Percentiles rank a stretch among this genome's conserved stretches.
These are phyloP conservation scores for Micractinium conductrix DNA, from an alignment of 139 green algal genomes.

Conservation along the genomic window DNA sequence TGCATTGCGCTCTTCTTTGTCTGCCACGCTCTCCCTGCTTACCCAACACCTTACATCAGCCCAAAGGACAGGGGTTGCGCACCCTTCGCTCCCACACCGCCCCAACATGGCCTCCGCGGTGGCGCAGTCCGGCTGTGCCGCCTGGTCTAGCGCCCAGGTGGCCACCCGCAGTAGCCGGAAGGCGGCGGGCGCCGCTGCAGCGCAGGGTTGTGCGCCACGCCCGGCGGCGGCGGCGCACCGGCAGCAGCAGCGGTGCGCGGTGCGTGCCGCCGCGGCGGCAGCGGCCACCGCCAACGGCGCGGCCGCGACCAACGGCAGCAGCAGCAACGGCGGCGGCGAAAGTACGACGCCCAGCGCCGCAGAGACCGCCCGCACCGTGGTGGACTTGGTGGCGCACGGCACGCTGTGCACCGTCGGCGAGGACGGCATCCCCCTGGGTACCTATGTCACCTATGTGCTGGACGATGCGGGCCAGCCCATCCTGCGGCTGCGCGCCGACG, in stretches of 20 bases:
- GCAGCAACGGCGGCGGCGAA: neutral
- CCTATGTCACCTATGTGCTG: conserved; percentile 78
- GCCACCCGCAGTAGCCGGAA: neutral
- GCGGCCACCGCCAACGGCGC: neutral
- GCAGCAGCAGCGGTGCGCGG: neutral
- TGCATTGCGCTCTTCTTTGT: too few relatives aligned
- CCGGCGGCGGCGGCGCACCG: neutral
- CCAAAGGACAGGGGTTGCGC: too few relatives aligned
- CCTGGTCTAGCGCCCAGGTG: neutral
- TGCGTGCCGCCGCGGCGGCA: neutral
- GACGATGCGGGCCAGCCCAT: conserved; percentile 76
- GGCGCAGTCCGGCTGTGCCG: too few relatives aligned
- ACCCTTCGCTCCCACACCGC: too few relatives aligned
- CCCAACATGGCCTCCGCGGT: too few relatives aligned
- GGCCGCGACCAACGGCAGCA: neutral
- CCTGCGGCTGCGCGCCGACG: conserved; percentile 68
- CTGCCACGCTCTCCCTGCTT: too few relatives aligned
- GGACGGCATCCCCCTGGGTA: conserved; percentile 76
- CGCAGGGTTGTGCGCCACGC: neutral
- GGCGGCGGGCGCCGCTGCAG: neutral
- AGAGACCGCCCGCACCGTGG: conserved; percentile 80
- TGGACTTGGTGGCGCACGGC: conserved; percentile 73
- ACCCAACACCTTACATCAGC: too few relatives aligned
- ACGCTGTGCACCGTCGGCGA: conserved; percentile 74
- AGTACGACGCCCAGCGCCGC: conserved; percentile 47